Percentiles rank a stretch among this genome's conserved stretches.
phyloP scores from a whole-genome alignment of 495 filamentous ascomycete species.

The Penicillium maclennaniae region DNA sequence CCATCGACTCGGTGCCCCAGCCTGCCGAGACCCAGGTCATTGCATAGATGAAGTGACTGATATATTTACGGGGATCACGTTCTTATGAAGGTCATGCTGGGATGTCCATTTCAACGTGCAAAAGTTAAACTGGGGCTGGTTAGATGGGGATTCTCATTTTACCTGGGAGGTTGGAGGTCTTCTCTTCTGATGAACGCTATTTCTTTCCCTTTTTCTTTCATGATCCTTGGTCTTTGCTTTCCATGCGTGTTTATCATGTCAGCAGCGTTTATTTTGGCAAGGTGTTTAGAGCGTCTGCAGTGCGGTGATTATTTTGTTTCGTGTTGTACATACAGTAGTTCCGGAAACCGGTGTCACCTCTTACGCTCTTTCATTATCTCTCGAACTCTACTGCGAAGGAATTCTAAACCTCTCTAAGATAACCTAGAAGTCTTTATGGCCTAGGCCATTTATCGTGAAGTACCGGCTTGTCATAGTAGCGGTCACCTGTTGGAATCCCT shows the following conservation, averaged over 20 bases:
- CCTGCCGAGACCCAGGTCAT: slow-evolving; percentile 24
- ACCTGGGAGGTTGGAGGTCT: not conserved
- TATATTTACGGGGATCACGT: not conserved
- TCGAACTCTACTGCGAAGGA: no score
- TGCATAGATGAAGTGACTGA: slow-evolving; percentile 18
- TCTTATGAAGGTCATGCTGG: slow-evolving; percentile 11
- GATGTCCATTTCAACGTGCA: not conserved
- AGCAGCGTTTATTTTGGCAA: slow-evolving; percentile 27
- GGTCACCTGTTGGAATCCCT: no score
- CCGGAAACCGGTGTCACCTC: no score
- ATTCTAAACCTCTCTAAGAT: no score
- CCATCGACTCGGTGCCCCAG: slow-evolving; percentile 46
- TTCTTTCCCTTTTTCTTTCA: slow-evolving; percentile 6
- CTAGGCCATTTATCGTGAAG: no score
- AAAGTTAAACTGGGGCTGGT: slow-evolving; percentile 6
- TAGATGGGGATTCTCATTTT: not conserved
- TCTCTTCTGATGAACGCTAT: slow-evolving; percentile 4
- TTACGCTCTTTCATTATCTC: no score
- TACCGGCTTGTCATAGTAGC: no score
- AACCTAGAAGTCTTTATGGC: no score
- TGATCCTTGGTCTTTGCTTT: slow-evolving; percentile 5
- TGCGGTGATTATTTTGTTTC: slow-evolving; percentile 12
- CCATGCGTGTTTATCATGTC: not conserved
- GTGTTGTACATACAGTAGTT: slow-evolving; percentile 25
- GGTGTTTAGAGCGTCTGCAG: slow-evolving; percentile 33